Conservation (phyloP, 352 stramenopile genomes). For the Phytophthora syringae region DNA sequence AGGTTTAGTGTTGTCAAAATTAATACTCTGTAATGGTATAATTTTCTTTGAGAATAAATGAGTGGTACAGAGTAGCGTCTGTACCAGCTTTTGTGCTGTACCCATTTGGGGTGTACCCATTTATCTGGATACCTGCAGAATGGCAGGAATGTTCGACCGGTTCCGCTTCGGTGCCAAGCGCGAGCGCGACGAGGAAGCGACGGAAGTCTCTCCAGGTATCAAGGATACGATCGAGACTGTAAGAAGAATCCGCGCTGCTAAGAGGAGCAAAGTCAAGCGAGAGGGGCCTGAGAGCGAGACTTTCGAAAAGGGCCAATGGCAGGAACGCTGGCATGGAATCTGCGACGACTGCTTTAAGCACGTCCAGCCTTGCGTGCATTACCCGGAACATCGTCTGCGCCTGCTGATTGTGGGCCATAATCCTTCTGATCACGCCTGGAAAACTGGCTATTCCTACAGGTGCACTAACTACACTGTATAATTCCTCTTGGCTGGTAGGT, state of each 20-base stretch:
- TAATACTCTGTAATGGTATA: too few species aligned
- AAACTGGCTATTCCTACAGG: slow-evolving; percentile 72
- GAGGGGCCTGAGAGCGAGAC: slow-evolving; percentile 7
- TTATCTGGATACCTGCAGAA: too few species aligned
- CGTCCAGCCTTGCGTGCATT: slow-evolving; percentile 61
- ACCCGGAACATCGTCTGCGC: slow-evolving; percentile 64
- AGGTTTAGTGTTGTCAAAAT: too few species aligned
- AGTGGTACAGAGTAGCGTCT: too few species aligned
- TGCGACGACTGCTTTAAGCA: slow-evolving; percentile 73
- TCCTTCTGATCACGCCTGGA: slow-evolving; percentile 91
- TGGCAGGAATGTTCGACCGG: slow-evolving; percentile 52
- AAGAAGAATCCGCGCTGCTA: neutral
- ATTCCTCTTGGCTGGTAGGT: too few species aligned
- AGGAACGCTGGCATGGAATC: slow-evolving; percentile 85
- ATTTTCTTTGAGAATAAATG: too few species aligned
- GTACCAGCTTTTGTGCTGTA: too few species aligned
- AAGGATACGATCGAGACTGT: neutral
- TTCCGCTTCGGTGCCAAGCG: slow-evolving; percentile 74
- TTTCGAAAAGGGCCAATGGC: slow-evolving; percentile 56
- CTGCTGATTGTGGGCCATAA: slow-evolving; percentile 91
- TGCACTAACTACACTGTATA: too few species aligned
- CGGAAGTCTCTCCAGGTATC: neutral
- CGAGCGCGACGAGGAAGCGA: slow-evolving; percentile 20
- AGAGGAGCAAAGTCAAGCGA: slow-evolving; percentile 22
- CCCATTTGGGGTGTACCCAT: too few species aligned